Evolutionary conservation across 2,329 filamentous ascomycete species (phyloP).

Genomic region (Fusarium sp.): DNA sequence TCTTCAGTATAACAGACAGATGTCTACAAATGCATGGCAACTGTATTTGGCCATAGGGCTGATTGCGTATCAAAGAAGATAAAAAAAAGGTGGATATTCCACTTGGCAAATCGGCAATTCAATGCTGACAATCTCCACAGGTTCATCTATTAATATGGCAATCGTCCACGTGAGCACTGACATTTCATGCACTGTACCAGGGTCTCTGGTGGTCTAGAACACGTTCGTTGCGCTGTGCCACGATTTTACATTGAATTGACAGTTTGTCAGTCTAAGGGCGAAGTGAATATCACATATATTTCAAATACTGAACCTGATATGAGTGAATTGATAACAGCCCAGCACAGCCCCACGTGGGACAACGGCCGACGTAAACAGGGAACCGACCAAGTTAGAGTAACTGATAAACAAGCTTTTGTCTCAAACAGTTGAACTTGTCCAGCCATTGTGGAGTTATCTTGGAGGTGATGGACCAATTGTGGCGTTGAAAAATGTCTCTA

Average conservation of each 20-base stretch:
- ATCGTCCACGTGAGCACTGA: neutral
- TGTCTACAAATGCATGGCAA: rapidly evolving
- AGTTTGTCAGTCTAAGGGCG: neutral
- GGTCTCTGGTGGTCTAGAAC: neutral
- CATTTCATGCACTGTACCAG: slow-evolving; percentile 1
- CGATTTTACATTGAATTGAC: neutral
- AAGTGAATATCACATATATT: slow-evolving; percentile 2
- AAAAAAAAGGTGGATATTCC: neutral
- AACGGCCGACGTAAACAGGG: neutral
- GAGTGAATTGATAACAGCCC: neutral
- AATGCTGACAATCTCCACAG: slow-evolving; percentile 2
- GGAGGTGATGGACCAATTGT: neutral
- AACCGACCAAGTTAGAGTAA: neutral
- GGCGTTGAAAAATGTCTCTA: slow-evolving; percentile 2
- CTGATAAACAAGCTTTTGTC: neutral
- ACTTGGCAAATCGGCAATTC: slow-evolving; percentile 5
- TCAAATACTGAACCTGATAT: neutral
- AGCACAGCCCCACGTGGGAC: neutral
- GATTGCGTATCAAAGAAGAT: neutral
- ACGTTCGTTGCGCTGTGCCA: neutral
- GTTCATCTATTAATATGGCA: neutral
- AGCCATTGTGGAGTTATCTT: neutral
- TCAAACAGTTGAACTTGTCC: neutral
- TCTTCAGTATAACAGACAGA: neutral
- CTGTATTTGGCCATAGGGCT: neutral